These are phyloP conservation scores for Omphalea diandra DNA, from an alignment of 441 rosid genomes.

Conservation along the genomic window DNA sequence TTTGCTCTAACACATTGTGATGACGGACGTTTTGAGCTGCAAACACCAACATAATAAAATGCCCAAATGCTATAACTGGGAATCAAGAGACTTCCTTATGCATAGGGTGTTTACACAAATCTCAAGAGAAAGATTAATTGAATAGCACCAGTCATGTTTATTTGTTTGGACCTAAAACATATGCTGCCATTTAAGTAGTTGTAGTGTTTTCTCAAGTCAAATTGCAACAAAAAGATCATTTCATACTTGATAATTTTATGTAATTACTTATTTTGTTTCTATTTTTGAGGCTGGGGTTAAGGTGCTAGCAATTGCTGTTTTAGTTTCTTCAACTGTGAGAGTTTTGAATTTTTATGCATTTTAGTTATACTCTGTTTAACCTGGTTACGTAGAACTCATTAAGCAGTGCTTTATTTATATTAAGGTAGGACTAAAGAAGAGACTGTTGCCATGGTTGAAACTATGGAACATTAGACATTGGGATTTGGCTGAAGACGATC, in stretches of 20 bases:
- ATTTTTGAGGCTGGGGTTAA: background rate
- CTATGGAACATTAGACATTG: background rate
- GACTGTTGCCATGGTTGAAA: background rate
- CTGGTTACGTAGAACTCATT: background rate
- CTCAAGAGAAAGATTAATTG: background rate
- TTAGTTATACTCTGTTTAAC: background rate
- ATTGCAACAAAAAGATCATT: background rate
- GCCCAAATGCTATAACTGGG: background rate
- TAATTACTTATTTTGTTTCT: background rate
- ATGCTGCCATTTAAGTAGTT: background rate
- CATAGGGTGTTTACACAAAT: background rate
- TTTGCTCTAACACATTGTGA: background rate
- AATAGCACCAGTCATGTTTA: background rate
- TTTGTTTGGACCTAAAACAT: background rate
- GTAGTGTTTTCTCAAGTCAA: background rate
- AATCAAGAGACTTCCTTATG: too few relatives aligned
- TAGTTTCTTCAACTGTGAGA: background rate
- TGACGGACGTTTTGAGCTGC: slow-evolving; percentile 4
- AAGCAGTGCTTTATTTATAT: background rate
- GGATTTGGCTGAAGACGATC: background rate
- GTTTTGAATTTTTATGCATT: background rate
- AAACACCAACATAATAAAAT: background rate
- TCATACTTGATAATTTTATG: background rate
- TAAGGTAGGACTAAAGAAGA: background rate
- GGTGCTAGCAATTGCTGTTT: background rate